These are phyloP conservation scores for Xenoacremonium recifei DNA, from an alignment of 2,329 filamentous ascomycete species.

Conservation along the genomic window DNA sequence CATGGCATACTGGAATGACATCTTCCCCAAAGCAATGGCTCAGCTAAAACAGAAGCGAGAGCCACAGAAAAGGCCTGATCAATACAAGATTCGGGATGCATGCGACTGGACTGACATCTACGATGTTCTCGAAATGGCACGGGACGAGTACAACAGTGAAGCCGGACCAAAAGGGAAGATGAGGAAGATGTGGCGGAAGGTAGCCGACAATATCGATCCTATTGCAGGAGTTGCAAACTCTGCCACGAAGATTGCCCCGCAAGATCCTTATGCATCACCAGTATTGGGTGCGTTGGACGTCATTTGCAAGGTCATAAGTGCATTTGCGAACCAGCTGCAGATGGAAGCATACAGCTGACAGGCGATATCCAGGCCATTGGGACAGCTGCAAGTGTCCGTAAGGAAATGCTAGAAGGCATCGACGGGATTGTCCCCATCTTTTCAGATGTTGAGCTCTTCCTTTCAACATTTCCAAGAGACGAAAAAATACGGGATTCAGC, in stretches of 20 bases:
- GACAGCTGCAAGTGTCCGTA: not conserved
- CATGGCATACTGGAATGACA: constrained; percentile 1
- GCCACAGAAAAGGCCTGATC: not conserved
- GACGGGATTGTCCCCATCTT: constrained; percentile 3
- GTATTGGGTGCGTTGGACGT: constrained; percentile 3
- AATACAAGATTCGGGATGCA: not conserved
- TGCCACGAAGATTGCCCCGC: not conserved
- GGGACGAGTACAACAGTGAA: not conserved
- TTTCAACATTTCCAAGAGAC: constrained; percentile 3
- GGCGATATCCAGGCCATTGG: constrained; percentile 1
- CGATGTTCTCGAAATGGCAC: not conserved
- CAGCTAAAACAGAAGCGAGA: not conserved
- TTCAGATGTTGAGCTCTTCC: constrained; percentile 7
- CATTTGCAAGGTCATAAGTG: constrained; percentile 1
- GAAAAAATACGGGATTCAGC: not conserved
- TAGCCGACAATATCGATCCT: constrained; percentile 1
- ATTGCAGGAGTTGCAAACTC: not conserved
- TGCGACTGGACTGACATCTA: constrained; percentile 2
- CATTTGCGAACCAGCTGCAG: too few species aligned
- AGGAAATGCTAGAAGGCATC: not conserved
- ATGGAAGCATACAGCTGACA: not conserved
- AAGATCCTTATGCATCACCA: constrained; percentile 1
- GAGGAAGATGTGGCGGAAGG: constrained; percentile 1
- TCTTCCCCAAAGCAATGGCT: constrained; percentile 1
- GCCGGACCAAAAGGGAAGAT: constrained; percentile 1